Base-by-base conservation (phyloP, 2,329 filamentous ascomycete genomes). In the Rhynchosporium secalis region DNA sequence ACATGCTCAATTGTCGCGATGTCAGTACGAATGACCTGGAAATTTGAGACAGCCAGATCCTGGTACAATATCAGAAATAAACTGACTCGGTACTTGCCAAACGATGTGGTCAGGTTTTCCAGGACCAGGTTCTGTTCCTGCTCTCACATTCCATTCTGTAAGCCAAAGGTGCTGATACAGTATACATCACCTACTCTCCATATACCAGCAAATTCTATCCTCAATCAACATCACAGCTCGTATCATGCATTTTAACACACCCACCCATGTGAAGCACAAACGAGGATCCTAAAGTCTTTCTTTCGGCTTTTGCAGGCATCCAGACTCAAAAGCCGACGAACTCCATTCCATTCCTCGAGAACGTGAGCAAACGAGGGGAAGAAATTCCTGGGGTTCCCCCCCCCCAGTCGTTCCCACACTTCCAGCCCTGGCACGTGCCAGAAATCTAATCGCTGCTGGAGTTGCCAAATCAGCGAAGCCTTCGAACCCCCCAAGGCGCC, bases 381-480 rank as follows among this genome's bases (percentile, higher is more conserved):
- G 33, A 28, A 51, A 33, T 31, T 12, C 47, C 47, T 31, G 15
- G 20, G 12, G 15, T 10, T n/a, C n/a, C n/a, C 28, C 46, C 28
- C 28, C 47, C 47, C 47, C 10, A 26, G 20, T 31, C 28, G 28
- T 20, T 20, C 20, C 20, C 20, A 20, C 20, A 51, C 10, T 20
- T 20, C 43, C 43, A 20, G 43, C 7, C 13, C 43, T 20, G 20
- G 20, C 43, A 36, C n/a, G 8, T 46, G 6, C n/a, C 43, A 46
- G n/a, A 8, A 46, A 9, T 8, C 43, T 15, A 31, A 51, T 51
- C 47, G 47, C 47, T 51, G 47, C 47, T 51, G 47, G 33, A 51
- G 33, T 12, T 12, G 4, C 20, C 9, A 13, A 33, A 31, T n/a
- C 15, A 31, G 28, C 28, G 31, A 51, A 51, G 47, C 31, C 26